Percentiles rank a stretch among this genome's conserved stretches.
These are phyloP conservation scores for Pyricularia pennisetigena DNA, from an alignment of 2,329 filamentous ascomycete genomes.

Conservation along the genomic window DNA sequence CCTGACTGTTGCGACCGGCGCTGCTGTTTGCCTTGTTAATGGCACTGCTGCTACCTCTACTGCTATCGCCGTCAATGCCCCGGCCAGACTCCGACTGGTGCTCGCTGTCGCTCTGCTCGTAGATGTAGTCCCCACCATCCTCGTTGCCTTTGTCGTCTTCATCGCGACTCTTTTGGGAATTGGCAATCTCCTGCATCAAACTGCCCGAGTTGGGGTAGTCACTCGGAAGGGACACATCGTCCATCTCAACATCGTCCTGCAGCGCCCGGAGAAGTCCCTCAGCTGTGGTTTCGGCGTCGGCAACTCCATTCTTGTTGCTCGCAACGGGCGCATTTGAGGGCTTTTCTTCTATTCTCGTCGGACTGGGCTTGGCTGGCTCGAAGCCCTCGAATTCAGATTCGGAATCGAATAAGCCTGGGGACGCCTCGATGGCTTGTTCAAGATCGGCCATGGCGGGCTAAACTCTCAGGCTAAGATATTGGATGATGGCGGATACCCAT, in stretches of 20 bases:
- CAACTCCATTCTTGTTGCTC: background rate
- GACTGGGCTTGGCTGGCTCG: background rate
- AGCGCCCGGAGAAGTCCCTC: background rate
- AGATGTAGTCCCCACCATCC: background rate
- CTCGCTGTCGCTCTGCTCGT: background rate
- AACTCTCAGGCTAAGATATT: background rate
- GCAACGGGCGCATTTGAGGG: background rate
- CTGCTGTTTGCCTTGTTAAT: background rate
- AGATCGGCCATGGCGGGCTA: background rate
- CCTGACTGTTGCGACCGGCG: background rate
- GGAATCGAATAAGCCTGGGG: background rate
- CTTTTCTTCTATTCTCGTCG: background rate
- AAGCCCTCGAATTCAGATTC: background rate
- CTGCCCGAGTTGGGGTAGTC: background rate
- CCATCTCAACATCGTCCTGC: background rate
- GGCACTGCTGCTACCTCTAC: background rate
- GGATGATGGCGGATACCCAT: background rate
- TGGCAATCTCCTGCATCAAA: background rate
- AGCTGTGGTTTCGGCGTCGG: background rate
- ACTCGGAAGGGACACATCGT: background rate
- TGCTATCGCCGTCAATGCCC: background rate
- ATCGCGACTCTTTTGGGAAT: background rate
- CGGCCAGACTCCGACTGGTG: background rate
- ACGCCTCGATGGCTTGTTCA: background rate
- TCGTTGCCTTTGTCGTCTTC: background rate